Percentiles rank a stretch among this genome's conserved stretches.
These are phyloP conservation scores for Protostelium mycophagum DNA, from an alignment of 78 protist genomes.

Conservation along the genomic window DNA sequence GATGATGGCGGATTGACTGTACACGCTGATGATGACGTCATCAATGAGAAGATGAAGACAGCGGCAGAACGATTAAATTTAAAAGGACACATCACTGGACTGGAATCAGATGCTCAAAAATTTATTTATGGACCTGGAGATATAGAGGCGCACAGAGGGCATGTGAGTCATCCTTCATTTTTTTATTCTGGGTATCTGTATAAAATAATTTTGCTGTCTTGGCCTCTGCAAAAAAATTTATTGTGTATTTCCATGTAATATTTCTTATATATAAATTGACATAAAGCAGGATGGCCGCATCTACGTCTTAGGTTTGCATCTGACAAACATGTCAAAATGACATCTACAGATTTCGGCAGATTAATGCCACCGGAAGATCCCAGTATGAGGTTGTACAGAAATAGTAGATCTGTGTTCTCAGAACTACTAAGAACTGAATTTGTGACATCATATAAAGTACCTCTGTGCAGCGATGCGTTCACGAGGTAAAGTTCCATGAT, in stretches of 20 bases:
- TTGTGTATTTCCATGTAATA: too few species aligned
- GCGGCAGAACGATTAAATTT: neutral
- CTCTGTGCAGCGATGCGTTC: neutral
- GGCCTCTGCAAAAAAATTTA: too few species aligned
- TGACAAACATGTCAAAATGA: neutral
- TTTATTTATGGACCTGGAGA: constrained; percentile 50
- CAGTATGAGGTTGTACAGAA: neutral
- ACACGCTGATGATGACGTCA: constrained; percentile 8
- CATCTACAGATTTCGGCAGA: neutral
- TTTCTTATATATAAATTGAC: too few species aligned
- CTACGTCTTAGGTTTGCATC: neutral
- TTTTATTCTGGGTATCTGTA: too few species aligned
- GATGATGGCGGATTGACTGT: constrained; percentile 39
- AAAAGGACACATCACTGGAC: constrained; percentile 21
- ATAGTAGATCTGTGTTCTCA: neutral
- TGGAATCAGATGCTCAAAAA: neutral
- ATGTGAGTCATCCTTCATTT: neutral
- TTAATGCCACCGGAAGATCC: neutral
- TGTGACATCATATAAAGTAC: neutral
- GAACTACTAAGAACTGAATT: neutral
- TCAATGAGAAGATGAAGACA: constrained; percentile 19
- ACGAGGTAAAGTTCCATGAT: neutral
- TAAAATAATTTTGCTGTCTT: too few species aligned
- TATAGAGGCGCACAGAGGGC: constrained; percentile 41
- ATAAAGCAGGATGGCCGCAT: neutral